Percentiles rank a stretch among this genome's conserved stretches.
Evolutionary conservation across 2,329 filamentous ascomycete genomes (phyloP).

Genomic region (Xylariaceae sp.): DNA sequence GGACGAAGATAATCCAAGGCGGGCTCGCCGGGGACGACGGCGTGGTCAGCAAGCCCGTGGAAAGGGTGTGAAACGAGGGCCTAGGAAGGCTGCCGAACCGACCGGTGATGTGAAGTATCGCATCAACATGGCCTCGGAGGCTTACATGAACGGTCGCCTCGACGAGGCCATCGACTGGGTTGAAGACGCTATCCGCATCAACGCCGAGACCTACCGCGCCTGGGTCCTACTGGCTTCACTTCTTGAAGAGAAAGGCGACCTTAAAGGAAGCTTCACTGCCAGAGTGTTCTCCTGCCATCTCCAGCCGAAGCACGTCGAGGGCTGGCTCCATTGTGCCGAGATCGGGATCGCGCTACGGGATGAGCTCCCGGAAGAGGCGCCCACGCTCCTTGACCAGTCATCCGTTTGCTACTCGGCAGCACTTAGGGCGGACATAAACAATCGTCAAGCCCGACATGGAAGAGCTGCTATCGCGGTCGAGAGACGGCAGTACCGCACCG

Average conservation of each 20-base stretch:
- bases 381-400: constrained; percentile 47
- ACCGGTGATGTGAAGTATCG: constrained; percentile 65
- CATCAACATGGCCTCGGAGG: constrained; percentile 60
- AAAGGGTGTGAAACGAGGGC: constrained; percentile 35
- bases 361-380: constrained; percentile 40
- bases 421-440: constrained; percentile 51
- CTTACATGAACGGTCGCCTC: constrained; percentile 59
- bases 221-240: constrained; percentile 59
- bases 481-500: constrained; percentile 47
- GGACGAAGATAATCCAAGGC: constrained; percentile 2
- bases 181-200: constrained; percentile 61
- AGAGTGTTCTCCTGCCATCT: constrained; percentile 59
- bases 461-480: constrained; percentile 55
- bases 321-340: constrained; percentile 55
- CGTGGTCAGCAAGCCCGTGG: constrained; percentile 14
- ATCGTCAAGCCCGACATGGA: constrained; percentile 52
- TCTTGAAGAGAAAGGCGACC: constrained; percentile 54
- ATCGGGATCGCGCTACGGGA: constrained; percentile 48
- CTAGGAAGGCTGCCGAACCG: constrained; percentile 59
- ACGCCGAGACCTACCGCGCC: constrained; percentile 60
- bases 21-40: constrained; percentile 8
- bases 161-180: constrained; percentile 53
- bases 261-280: constrained; percentile 52
- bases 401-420: constrained; percentile 56
- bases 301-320: constrained; percentile 52